Percentiles rank a stretch among this genome's conserved stretches.
phyloP scores from a whole-genome alignment of 2,329 filamentous ascomycete species.

The Aschersonia sp. region DNA sequence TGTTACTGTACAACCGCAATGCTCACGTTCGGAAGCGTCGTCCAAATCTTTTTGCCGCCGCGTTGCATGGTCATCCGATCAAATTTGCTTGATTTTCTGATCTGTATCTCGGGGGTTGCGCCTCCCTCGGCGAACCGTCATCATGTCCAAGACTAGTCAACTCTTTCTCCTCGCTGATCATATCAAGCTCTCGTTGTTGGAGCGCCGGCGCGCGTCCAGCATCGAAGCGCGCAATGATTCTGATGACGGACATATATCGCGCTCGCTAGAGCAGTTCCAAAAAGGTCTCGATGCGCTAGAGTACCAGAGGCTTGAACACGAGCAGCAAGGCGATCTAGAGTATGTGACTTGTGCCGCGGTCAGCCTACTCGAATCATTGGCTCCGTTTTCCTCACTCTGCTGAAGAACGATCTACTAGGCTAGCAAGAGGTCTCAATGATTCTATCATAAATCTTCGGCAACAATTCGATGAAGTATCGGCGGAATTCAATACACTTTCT shows the following conservation, averaged over 20 bases:
- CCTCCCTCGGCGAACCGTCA: background rate
- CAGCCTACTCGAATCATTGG: background rate
- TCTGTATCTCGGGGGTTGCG: background rate
- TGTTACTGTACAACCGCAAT: no score
- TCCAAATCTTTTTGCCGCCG: no score
- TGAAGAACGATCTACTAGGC: conserved; percentile 16
- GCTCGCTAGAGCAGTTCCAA: conserved; percentile 74
- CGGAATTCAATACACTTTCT: conserved; percentile 62
- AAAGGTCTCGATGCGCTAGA: conserved; percentile 63
- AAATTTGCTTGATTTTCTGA: background rate
- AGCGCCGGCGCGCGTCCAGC: conserved; percentile 73
- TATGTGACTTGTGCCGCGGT: conserved; percentile 14
- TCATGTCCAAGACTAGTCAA: conserved; percentile 46
- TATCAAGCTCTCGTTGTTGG: conserved; percentile 87
- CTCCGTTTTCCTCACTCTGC: conserved; percentile 1
- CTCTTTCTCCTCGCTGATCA: conserved; percentile 90
- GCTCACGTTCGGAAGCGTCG: no score
- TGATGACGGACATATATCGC: conserved; percentile 78
- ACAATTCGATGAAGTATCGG: conserved; percentile 62
- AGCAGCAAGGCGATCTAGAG: conserved; percentile 49
- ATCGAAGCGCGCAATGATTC: conserved; percentile 65
- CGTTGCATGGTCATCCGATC: no score
- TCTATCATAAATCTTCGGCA: conserved; percentile 53
- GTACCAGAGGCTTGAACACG: conserved; percentile 46
- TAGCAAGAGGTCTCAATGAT: conserved; percentile 37